Evolutionary conservation across 345 rosid species (phyloP).

Genomic region (Carallia brachiata): DNA sequence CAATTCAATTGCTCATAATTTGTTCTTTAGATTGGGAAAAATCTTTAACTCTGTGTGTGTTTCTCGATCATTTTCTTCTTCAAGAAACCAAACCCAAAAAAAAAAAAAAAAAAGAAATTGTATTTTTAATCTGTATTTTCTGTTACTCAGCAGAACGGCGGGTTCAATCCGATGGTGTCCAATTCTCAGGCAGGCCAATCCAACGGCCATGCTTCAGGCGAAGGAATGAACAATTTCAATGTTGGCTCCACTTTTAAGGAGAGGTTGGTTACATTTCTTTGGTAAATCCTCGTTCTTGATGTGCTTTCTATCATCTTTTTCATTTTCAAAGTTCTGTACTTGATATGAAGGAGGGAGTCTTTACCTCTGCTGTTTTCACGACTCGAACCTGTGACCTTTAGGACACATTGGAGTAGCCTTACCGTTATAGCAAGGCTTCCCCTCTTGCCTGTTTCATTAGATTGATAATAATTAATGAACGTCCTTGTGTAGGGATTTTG

Average conservation of each 20-base stretch:
- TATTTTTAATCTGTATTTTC: not conserved
- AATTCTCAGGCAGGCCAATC: constrained; percentile 35
- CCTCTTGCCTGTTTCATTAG: too few relatives aligned
- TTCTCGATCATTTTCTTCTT: not conserved
- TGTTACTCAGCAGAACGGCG: constrained; percentile 34
- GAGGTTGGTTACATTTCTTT: constrained; percentile 25
- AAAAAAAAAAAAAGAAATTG: not conserved
- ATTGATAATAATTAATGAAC: too few relatives aligned
- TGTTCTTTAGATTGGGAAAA: not conserved
- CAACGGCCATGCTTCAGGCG: constrained; percentile 10
- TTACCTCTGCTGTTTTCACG: not conserved
- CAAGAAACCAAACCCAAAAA: not conserved
- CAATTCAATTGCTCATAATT: not conserved
- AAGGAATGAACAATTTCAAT: constrained; percentile 20
- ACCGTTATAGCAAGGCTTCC: too few relatives aligned
- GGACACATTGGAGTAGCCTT: too few relatives aligned
- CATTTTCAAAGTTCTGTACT: not conserved
- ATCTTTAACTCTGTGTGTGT: not conserved
- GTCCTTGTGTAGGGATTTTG: constrained; percentile 43
- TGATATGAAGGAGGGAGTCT: not conserved
- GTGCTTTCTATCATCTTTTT: not conserved
- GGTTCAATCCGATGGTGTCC: constrained; percentile 26
- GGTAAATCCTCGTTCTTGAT: not conserved
- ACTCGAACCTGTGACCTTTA: not conserved
- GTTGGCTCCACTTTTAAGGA: constrained; percentile 13